Percentiles rank a stretch among this genome's conserved stretches.
Evolutionary conservation across 2,329 filamentous ascomycete genomes (phyloP).

Genomic region (Fusarium verticillioides): DNA sequence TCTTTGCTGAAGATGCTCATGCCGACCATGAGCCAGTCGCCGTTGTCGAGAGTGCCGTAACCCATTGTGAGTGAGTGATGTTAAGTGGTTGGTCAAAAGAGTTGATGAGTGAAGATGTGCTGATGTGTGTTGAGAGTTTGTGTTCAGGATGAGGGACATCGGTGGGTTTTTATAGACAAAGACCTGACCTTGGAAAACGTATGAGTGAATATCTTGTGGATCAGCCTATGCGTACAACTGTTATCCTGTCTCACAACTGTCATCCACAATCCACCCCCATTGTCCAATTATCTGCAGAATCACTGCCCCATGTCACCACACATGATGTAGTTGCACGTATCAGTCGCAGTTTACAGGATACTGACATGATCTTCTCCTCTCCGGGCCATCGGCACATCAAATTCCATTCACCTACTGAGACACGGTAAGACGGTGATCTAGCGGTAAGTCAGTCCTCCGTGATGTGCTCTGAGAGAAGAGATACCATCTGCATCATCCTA

Average conservation of each 20-base stretch:
- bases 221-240: not conserved
- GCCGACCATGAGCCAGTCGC: slow-evolving; percentile 12
- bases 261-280: not conserved
- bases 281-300: not conserved
- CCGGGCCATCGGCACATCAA: not conserved
- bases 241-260: not conserved
- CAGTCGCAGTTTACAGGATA: not conserved
- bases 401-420: not conserved
- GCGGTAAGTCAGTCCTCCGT: not conserved
- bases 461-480: not conserved
- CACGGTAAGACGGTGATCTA: not conserved
- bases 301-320: accelerated
- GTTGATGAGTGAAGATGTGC: not conserved
- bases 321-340: not conserved
- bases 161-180: not conserved
- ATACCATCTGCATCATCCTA: not conserved
- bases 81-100: not conserved
- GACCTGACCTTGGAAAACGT: accelerated
- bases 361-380: not conserved
- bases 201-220: not conserved
- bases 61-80: not conserved
- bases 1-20: slow-evolving; percentile 16
- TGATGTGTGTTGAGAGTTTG: not conserved
- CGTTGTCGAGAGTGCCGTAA: slow-evolving; percentile 13
- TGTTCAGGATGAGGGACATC: not conserved